Conservation (phyloP, 768 basidiomycete genomes). For the Pleurotus djamor region DNA sequence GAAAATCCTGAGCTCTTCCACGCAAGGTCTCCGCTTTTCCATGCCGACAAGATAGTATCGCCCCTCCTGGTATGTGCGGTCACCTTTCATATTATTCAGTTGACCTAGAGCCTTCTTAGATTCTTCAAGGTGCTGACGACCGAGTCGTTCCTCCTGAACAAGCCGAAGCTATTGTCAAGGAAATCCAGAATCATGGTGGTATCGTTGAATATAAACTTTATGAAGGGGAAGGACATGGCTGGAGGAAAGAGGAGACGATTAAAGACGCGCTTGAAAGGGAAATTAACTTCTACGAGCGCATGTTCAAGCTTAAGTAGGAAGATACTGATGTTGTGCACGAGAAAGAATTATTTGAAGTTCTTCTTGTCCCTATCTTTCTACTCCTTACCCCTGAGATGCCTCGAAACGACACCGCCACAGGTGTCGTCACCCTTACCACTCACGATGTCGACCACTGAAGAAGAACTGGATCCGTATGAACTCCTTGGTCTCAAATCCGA, state of each 20-base stretch:
- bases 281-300: conserved; percentile 50
- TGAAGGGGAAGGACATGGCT: conserved; percentile 67
- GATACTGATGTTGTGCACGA: too few relatives aligned
- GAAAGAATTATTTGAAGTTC: too few relatives aligned
- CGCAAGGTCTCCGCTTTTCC: conserved; percentile 60
- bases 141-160: conserved; percentile 68
- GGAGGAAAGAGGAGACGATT: conserved; percentile 54
- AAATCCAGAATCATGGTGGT: conserved; percentile 47
- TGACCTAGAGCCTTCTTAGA: conserved; percentile 31
- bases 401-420: too few relatives aligned
- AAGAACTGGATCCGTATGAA: conserved; percentile 74
- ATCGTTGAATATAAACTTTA: conserved; percentile 59
- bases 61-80: conserved; percentile 58
- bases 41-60: conserved; percentile 57
- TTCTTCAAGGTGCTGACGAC: conserved; percentile 67
- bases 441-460: conserved; percentile 34
- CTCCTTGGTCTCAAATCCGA: conserved; percentile 60
- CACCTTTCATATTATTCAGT: not conserved
- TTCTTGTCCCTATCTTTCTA: too few relatives aligned
- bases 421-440: not conserved
- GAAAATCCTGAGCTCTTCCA: conserved; percentile 57
- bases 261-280: conserved; percentile 51
- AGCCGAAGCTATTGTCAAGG: conserved; percentile 54
- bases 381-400: too few relatives aligned
- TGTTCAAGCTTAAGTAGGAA: conserved; percentile 26